Evolutionary conservation across 73 alveolate genomes (phyloP), one percentile per base, ranked within the genome.

Genomic region (Uronychia setigera): DNA sequence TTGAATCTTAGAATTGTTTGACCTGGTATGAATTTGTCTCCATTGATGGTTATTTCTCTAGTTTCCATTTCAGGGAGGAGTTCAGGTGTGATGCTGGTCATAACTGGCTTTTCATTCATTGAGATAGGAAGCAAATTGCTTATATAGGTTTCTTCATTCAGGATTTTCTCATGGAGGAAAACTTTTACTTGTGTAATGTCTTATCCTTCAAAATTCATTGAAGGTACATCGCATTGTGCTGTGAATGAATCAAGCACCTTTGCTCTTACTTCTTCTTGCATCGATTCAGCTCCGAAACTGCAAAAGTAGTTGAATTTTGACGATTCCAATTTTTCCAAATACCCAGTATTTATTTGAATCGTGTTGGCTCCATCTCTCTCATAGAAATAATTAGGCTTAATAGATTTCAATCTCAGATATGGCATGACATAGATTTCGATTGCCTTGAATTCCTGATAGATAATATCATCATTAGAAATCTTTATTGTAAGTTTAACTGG

Each of bases 341-440:
- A 46, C n/a, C 19, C 67, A 46, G 67, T 46, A 19, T 5, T 11
- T 11, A 46, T 46, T 46, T 46, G 19, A 46, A 46, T 46, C 67
- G 67, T 46, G 19, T 46, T 46, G 67, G 67, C 67, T 19, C 67
- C 67, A 46, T 46, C 67, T 46, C 67, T 46, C 67, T 46, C 67
- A 46, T 46, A 46, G 67, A 46, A 46, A 46, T 11, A 46, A 11
- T 5, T 46, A 5, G n/a, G 5, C n/a, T 46, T 46, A 19, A 46
- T 19, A 11, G 67, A 5, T 19, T 19, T 46, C 19, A 46, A 19
- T 46, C 67, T 5, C 19, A 46, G 67, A 46, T 46, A 46, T 46
- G 67, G 67, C n/a, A 46, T 5, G 67, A 46, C 19, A 19, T 5
- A 11, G 67, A 46, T 5, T 19, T 5, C 5, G 19, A 46, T 46